phyloP scores from a whole-genome alignment of 2,329 filamentous ascomycete genomes.

The Cordyceps tenuipes region DNA sequence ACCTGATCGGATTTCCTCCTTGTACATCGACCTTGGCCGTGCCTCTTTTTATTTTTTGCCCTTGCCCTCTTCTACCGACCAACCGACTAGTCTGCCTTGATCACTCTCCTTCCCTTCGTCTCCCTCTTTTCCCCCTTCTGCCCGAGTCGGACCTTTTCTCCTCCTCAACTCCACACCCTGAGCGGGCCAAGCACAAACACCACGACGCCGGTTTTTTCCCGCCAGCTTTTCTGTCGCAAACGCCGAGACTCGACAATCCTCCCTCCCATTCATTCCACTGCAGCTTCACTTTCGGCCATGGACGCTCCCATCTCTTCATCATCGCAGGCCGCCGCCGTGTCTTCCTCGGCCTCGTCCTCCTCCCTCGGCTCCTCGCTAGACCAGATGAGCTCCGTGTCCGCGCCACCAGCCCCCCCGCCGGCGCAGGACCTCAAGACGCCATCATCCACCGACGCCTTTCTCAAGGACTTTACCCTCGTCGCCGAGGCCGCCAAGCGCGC shows the following conservation, averaged over 20 bases:
- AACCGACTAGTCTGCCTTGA: not conserved
- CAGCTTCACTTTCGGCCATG: constrained; percentile 17
- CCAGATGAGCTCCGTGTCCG: constrained; percentile 17
- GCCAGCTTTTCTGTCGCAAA: not conserved
- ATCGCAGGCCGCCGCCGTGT: constrained; percentile 16
- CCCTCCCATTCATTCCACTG: not conserved
- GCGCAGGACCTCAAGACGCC: constrained; percentile 23
- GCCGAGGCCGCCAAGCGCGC: constrained; percentile 91
- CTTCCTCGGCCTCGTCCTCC: constrained; percentile 24
- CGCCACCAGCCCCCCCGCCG: constrained; percentile 19
- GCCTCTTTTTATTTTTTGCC: not conserved
- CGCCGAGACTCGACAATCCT: not conserved
- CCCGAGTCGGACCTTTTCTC: not conserved
- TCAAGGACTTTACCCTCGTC: constrained; percentile 75
- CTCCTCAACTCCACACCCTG: not conserved
- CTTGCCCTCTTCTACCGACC: not conserved
- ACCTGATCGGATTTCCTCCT: not conserved
- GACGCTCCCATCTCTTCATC: constrained; percentile 28
- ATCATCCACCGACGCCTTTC: constrained; percentile 50
- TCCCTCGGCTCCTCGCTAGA: constrained; percentile 18
- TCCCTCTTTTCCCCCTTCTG: not conserved
- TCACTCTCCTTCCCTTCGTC: not conserved
- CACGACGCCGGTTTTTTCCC: not conserved
- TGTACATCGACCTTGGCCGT: too few relatives aligned
- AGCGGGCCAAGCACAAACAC: not conserved